Percentiles rank a stretch among this genome's conserved stretches.
Conservation (phyloP, 495 filamentous ascomycete species). For the Margaritispora aquatica region DNA sequence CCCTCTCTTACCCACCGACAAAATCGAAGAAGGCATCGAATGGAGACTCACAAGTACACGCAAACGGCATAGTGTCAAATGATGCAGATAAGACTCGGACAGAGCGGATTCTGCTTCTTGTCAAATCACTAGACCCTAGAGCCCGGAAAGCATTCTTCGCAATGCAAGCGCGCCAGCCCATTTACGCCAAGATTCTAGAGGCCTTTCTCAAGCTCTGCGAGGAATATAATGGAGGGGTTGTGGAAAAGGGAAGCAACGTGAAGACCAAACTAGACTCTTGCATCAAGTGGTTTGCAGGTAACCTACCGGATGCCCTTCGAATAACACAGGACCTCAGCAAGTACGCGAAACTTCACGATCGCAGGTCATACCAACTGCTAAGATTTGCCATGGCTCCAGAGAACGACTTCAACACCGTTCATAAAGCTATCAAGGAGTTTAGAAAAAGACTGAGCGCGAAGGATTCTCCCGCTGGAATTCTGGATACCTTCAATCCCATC, state of each 20-base stretch:
- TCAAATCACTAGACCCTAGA: slow-evolving; percentile 69
- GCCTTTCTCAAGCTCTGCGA: slow-evolving; percentile 75
- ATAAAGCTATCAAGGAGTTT: slow-evolving; percentile 85
- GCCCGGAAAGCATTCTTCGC: slow-evolving; percentile 85
- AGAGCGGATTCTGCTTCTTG: slow-evolving; percentile 75
- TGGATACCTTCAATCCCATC: slow-evolving; percentile 77
- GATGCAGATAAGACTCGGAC: slow-evolving; percentile 82
- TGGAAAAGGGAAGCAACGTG: slow-evolving; percentile 59
- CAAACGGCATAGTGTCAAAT: slow-evolving; percentile 37
- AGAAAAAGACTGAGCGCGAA: slow-evolving; percentile 71
- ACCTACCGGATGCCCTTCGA: slow-evolving; percentile 64
- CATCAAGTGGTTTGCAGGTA: slow-evolving; percentile 62
- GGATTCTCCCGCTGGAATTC: slow-evolving; percentile 44
- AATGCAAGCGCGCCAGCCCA: slow-evolving; percentile 68
- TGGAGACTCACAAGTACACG: slow-evolving; percentile 46
- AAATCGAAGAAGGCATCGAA: slow-evolving; percentile 55
- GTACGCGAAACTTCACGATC: slow-evolving; percentile 88
- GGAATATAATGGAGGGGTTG: slow-evolving; percentile 79
- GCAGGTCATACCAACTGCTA: slow-evolving; percentile 84
- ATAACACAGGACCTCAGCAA: slow-evolving; percentile 71
- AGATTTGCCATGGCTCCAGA: slow-evolving; percentile 78
- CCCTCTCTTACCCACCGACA: slow-evolving; percentile 75
- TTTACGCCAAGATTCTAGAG: slow-evolving; percentile 61
- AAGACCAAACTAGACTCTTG: slow-evolving; percentile 61
- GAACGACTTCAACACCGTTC: slow-evolving; percentile 85